Conservation (phyloP, 441 rosid species). For the Pelargonium citronellum region DNA sequence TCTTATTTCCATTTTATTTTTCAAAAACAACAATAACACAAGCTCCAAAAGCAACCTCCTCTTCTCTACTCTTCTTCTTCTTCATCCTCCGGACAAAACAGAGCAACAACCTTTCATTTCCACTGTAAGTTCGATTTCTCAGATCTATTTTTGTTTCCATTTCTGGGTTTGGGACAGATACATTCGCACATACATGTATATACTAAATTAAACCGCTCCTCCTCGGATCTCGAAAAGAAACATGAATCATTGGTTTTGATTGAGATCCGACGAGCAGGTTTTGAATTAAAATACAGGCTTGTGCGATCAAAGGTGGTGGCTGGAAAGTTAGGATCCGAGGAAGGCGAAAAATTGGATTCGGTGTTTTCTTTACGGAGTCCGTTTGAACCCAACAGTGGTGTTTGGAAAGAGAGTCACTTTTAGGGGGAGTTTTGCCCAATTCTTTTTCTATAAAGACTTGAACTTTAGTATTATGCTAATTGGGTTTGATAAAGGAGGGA, state of each 20-base stretch:
- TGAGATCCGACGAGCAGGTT: not conserved
- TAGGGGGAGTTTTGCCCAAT: constrained; percentile 21
- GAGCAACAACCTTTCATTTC: not conserved
- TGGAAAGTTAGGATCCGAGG: not conserved
- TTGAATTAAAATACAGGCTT: not conserved
- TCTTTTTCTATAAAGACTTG: constrained; percentile 24
- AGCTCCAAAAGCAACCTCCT: not conserved
- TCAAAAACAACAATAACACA: not conserved
- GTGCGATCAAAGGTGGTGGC: not conserved
- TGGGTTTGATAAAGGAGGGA: constrained; percentile 63
- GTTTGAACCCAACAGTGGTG: too few species aligned
- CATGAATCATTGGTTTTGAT: not conserved
- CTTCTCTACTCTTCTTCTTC: not conserved
- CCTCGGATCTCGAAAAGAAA: not conserved
- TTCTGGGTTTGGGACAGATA: constrained; percentile 1
- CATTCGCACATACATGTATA: not conserved
- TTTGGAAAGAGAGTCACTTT: not conserved
- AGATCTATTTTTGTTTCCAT: not conserved
- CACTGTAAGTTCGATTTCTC: not conserved
- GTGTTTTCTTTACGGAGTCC: too few species aligned
- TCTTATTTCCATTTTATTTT: not conserved
- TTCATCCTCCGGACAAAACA: not conserved
- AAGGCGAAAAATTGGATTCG: not conserved
- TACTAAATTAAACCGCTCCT: not conserved
- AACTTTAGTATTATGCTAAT: constrained; percentile 44